Conservation (phyloP, 768 basidiomycete species). For the Suillus subaureus region DNA sequence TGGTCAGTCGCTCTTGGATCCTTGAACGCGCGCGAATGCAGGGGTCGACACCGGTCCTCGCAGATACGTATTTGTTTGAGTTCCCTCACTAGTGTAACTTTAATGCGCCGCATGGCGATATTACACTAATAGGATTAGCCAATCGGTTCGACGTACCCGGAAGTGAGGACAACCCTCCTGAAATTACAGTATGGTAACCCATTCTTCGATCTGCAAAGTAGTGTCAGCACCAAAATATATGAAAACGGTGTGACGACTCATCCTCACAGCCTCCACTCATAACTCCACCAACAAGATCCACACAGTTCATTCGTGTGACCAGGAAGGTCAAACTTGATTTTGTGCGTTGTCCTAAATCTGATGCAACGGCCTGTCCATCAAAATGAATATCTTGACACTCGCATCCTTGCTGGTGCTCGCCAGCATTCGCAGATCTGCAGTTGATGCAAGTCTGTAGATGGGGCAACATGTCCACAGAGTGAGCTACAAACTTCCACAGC, state of each 20-base stretch:
- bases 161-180: neutral
- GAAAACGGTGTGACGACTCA: conserved; percentile 39
- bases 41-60: too few species aligned
- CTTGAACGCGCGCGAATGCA: too few species aligned
- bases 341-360: conserved; percentile 95
- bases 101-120: too few species aligned
- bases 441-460: conserved; percentile 95
- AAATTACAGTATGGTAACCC: conserved; percentile 12
- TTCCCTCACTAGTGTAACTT: too few species aligned
- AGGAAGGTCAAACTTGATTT: conserved; percentile 89
- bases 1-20: too few species aligned
- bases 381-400: conserved; percentile 62
- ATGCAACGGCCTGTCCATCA: neutral
- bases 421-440: conserved; percentile 87
- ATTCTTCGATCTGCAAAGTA: conserved; percentile 30
- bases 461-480: conserved; percentile 89
- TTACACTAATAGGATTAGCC: neutral
- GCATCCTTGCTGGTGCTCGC: conserved; percentile 96
- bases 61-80: too few species aligned
- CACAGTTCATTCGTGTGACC: conserved; percentile 97
- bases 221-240: conserved; percentile 4
- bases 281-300: conserved; percentile 98
- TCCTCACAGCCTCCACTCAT: conserved; percentile 96
- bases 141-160: neutral
- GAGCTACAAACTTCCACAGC: conserved; percentile 89